phyloP scores from a whole-genome alignment of 148 eudicot genomes.

The Heliosperma pusillum region DNA sequence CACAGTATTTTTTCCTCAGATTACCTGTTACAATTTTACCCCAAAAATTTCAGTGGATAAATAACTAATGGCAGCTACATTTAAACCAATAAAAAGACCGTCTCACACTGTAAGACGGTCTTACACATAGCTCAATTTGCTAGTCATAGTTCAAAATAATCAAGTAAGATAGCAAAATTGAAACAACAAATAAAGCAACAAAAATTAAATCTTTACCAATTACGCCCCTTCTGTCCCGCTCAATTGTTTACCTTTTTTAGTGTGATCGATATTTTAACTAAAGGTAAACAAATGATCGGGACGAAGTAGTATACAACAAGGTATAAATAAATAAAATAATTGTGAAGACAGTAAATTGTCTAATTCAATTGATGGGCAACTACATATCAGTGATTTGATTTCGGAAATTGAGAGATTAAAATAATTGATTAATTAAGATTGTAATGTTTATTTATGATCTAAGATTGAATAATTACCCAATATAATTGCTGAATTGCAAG shows the following conservation, averaged over 20 bases:
- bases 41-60: too few species aligned
- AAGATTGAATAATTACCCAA: neutral
- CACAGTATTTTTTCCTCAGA: slow-evolving; percentile 2
- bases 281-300: neutral
- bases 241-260: neutral
- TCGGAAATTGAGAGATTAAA: neutral
- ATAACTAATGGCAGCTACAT: too few species aligned
- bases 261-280: neutral
- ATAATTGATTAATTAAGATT: neutral
- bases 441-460: neutral
- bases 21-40: slow-evolving; percentile 12
- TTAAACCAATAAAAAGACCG: neutral
- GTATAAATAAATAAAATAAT: neutral
- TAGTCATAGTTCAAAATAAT: neutral
- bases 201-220: neutral
- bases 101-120: too few species aligned
- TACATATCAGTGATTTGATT: neutral
- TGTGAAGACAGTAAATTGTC: neutral
- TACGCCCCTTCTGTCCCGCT: neutral
- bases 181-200: neutral
- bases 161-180: neutral
- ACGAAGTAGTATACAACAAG: neutral
- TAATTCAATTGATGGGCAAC: neutral
- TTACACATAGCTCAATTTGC: neutral
- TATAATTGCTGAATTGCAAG: neutral